A percentile compares a stretch with the other conserved stretches of the same genome.
Evolutionary conservation across 2,329 filamentous ascomycete species (phyloP).

Genomic region (Fusarium sp.): DNA sequence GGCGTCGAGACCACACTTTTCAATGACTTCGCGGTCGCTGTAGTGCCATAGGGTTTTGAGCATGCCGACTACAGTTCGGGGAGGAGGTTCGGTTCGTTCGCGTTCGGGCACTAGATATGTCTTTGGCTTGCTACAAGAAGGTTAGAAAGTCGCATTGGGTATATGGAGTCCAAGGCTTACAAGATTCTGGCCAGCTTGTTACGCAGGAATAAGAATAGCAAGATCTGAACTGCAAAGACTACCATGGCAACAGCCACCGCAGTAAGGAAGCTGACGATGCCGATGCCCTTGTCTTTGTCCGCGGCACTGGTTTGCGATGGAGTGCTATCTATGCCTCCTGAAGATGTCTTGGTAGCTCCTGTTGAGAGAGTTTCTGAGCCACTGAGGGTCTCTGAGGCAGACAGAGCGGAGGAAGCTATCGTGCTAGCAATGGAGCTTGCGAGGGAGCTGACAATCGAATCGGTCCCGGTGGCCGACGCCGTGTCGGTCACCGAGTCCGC

Average conservation of each 20-base stretch:
- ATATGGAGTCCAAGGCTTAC: constrained; percentile 60
- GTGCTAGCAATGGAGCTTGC: constrained; percentile 27
- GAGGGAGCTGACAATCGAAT: constrained; percentile 24
- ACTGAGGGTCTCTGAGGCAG: constrained; percentile 20
- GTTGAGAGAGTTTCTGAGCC: constrained; percentile 3
- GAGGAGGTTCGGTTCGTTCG: constrained; percentile 83
- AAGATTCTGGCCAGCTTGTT: constrained; percentile 87
- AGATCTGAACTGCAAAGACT: constrained; percentile 72
- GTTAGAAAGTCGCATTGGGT: constrained; percentile 12
- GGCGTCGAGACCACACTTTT: constrained; percentile 94
- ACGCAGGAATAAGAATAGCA: constrained; percentile 81
- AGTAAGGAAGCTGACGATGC: constrained; percentile 66
- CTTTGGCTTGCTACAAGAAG: constrained; percentile 74
- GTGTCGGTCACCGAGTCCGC: constrained; percentile 38
- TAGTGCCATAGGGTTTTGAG: constrained; percentile 73
- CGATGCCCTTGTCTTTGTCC: constrained; percentile 58
- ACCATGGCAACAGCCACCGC: constrained; percentile 72
- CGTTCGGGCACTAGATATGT: constrained; percentile 88
- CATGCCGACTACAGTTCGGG: constrained; percentile 64
- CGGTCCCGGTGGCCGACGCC: constrained; percentile 8
- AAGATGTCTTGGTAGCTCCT: constrained; percentile 12
- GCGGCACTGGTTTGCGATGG: constrained; percentile 37
- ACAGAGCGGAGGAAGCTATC: constrained; percentile 17
- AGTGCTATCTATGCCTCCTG: background rate
- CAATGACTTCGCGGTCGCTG: constrained; percentile 84